Conservation (phyloP, 345 rosid genomes). For the Eucalyptus viminalis region DNA sequence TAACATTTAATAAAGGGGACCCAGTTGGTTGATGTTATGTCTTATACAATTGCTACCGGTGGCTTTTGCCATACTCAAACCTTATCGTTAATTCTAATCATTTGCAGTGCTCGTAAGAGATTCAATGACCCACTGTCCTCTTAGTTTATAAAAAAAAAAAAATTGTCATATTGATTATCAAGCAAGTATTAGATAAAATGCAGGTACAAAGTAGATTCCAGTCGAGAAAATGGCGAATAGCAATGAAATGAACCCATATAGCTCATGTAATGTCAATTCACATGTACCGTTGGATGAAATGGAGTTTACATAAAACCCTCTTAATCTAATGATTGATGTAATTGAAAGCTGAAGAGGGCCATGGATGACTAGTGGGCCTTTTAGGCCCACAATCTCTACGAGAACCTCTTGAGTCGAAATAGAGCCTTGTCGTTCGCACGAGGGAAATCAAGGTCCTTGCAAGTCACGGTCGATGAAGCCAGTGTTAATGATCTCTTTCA, state of each 20-base stretch:
- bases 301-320: neutral
- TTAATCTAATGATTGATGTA: neutral
- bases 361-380: neutral
- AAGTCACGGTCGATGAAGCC: neutral
- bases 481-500: neutral
- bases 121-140: neutral
- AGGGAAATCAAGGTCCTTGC: neutral
- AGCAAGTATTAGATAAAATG: neutral
- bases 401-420: neutral
- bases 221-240: no score
- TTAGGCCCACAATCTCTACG: neutral
- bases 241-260: neutral
- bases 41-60: neutral
- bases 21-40: neutral
- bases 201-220: no score
- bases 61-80: neutral
- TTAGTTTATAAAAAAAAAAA: accelerated
- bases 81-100: neutral
- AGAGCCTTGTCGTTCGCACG: neutral
- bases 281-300: neutral
- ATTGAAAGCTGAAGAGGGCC: neutral
- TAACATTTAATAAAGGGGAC: neutral
- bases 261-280: neutral
- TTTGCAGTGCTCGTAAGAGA: neutral
- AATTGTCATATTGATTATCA: neutral